phyloP scores from a whole-genome alignment of 768 basidiomycete genomes.

The Mycena chlorophos region DNA sequence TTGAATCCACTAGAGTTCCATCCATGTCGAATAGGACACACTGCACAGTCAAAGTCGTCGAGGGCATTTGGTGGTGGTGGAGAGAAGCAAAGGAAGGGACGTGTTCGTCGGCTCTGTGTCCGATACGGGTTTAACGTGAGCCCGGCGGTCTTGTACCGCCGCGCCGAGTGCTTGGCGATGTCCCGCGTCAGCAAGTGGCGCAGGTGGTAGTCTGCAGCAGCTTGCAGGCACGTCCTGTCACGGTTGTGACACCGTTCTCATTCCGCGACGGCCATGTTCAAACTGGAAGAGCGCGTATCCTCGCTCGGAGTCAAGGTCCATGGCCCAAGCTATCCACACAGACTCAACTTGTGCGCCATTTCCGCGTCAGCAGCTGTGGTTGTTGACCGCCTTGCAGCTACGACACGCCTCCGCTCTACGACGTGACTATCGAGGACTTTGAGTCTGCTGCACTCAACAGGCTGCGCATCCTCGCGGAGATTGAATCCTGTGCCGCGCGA shows the following conservation, averaged over 20 bases:
- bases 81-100: no score
- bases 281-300: slow-evolving; percentile 33
- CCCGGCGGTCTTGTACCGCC: no score
- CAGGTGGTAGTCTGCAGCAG: no score
- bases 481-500: slow-evolving; percentile 84
- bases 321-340: slow-evolving; percentile 54
- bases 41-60: neutral
- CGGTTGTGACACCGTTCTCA: neutral
- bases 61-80: no score
- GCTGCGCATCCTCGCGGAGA: slow-evolving; percentile 84
- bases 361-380: slow-evolving; percentile 2
- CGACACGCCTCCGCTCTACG: slow-evolving; percentile 77
- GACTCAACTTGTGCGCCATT: slow-evolving; percentile 75
- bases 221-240: no score
- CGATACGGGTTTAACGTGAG: no score
- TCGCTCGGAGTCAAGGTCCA: neutral
- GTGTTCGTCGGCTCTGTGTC: no score
- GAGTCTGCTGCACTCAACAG: slow-evolving; percentile 88
- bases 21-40: slow-evolving; percentile 73
- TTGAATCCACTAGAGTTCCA: slow-evolving; percentile 68
- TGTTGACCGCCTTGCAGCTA: slow-evolving; percentile 55
- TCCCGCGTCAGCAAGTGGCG: no score
- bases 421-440: slow-evolving; percentile 94
- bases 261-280: neutral
- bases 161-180: no score